Conservation (phyloP, 176 grass and related monocot genomes). For the bread wheat (Triticum aestivum) region IWGSC_CS_RefSeq_v2.1 NC_057811.1:171371359-171371858, state of each 20-base stretch:
- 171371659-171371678: conserved; percentile 53
- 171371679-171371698: conserved; percentile 53
- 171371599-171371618: conserved; percentile 56
- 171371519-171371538: conserved; percentile 49
- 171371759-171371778: conserved; percentile 44
- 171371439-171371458: conserved; percentile 58
- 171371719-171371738: conserved; percentile 44
- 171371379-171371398: conserved; percentile 72
- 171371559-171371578: conserved; percentile 51
- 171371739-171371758: conserved; percentile 59
- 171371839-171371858: conserved; percentile 49
- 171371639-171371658: conserved; percentile 69
- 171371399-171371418: conserved; percentile 60
- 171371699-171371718: conserved; percentile 50
- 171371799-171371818: conserved; percentile 29
- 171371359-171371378: conserved; percentile 54
- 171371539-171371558: conserved; percentile 46
- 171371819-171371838: conserved; percentile 38
- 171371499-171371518: conserved; percentile 43
- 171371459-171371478: conserved; percentile 47
- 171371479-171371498: conserved; percentile 50
- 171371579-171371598: conserved; percentile 39
- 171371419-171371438: conserved; percentile 56
- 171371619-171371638: conserved; percentile 56
- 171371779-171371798: conserved; percentile 49